Base-by-base conservation (phyloP, 139 green algal genomes). In the Desmodesmus armatus region DNA sequence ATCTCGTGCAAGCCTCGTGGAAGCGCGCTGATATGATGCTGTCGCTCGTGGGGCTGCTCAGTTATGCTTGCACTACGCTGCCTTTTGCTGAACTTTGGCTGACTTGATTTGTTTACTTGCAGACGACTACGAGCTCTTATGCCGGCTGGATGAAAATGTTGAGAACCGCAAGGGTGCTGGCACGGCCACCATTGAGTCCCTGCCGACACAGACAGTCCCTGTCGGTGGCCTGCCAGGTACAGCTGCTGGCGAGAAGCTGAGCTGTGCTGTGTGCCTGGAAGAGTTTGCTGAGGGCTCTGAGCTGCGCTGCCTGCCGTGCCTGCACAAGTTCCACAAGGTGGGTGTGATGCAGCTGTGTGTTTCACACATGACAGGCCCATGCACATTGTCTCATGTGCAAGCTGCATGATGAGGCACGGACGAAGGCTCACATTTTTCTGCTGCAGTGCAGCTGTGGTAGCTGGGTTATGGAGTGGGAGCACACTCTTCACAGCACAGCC, bases 111-210 rank as follows among this genome's bases (percentile, higher is more conserved):
- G 11, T 70, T 6, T 76, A 21, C 47, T 19, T 53, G 31, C 84
- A 31, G 92, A 93, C 41, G 92, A 94, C 78, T 96, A 96, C 60
- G 92, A 96, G 74, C 23, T 82, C 86, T 88, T 96, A 71, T 90
- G 87, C 27, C 80, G 84, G 35, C 80, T 96, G 78, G 93, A 96
- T 77, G 91, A 94, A 31, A 73, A 25, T 0, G 90, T 95, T 25
- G 91, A 94, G 84, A 94, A 91, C 62, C 82, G 89, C 69, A 94
- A 92, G 71, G 87, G 85, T 29, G 92, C 92, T 15, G 58, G 77
- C 5, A 65, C 87, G 5, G 43, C 82, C 1, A 74, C 62, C 23
- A 91, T 95, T 7, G 82, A 92, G 35, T 39, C 81, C 7, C 80
- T 94, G 43, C 77, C 84, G 0, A 89, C 82, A 3, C 72, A 90